These are phyloP conservation scores for Beauveria sp. DNA, from an alignment of 2,329 filamentous ascomycete species.

Conservation along the genomic window DNA sequence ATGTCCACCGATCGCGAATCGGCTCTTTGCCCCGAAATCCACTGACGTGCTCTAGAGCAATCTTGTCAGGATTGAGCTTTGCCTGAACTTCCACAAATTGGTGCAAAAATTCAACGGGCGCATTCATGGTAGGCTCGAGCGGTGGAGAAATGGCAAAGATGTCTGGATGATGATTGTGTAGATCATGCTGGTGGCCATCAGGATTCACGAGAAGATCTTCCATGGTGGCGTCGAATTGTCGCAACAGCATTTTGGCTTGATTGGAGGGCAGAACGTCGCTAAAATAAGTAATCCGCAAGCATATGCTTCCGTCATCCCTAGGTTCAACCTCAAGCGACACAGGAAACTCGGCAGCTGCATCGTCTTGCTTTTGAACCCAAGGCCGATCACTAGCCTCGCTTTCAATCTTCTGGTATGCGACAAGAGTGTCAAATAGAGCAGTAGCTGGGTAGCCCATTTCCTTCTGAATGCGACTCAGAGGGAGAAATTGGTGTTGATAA, in stretches of 20 bases:
- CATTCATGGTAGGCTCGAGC: constrained; percentile 45
- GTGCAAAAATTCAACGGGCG: constrained; percentile 58
- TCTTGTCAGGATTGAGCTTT: constrained; percentile 43
- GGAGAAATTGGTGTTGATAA: constrained; percentile 62
- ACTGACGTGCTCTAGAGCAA: constrained; percentile 69
- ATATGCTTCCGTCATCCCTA: constrained; percentile 34
- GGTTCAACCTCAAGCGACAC: constrained; percentile 75
- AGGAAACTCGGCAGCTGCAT: constrained; percentile 66
- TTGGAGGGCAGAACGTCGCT: constrained; percentile 55
- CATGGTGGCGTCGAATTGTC: constrained; percentile 66
- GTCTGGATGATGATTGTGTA: constrained; percentile 23
- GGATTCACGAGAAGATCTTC: constrained; percentile 46
- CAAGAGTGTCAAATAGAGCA: constrained; percentile 72
- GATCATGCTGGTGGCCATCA: constrained; percentile 30
- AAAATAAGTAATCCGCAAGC: constrained; percentile 59
- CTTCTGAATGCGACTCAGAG: constrained; percentile 64
- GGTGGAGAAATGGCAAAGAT: constrained; percentile 62
- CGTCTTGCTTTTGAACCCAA: constrained; percentile 59
- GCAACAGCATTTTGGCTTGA: constrained; percentile 60
- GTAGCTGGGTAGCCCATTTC: constrained; percentile 59
- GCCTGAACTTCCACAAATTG: constrained; percentile 67
- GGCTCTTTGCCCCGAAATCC: constrained; percentile 39
- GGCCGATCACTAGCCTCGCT: constrained; percentile 20
- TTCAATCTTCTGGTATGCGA: constrained; percentile 67
- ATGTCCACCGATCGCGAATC: constrained; percentile 59